Percentiles rank a stretch among this genome's conserved stretches.
phyloP scores from a whole-genome alignment of 1,284 basidiomycete genomes.

The Trametes polyzona region DNA sequence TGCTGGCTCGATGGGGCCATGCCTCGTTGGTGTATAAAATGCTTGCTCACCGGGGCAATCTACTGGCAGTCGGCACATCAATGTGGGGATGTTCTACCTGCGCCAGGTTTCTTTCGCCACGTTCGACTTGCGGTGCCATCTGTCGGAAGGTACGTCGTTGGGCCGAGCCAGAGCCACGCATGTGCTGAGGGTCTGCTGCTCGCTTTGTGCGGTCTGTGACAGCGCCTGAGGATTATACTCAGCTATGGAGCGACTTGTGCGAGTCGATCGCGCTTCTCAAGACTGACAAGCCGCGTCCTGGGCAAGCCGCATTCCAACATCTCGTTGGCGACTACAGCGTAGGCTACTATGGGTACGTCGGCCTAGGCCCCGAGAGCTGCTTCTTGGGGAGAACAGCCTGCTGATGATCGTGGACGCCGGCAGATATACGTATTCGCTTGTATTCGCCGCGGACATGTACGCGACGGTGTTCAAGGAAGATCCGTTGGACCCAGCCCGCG shows the following conservation, averaged over 20 bases:
- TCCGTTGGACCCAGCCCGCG: slow-evolving; percentile 67
- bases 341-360: slow-evolving; percentile 71
- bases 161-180: no score
- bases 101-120: slow-evolving; percentile 83
- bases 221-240: slow-evolving; percentile 70
- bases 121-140: slow-evolving; percentile 79
- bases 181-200: no score
- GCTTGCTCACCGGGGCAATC: not conserved
- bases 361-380: no score
- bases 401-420: not conserved
- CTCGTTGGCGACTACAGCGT: slow-evolving; percentile 83
- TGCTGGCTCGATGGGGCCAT: slow-evolving; percentile 30
- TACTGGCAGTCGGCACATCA: slow-evolving; percentile 70
- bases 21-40: not conserved
- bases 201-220: not conserved
- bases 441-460: slow-evolving; percentile 83
- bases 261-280: slow-evolving; percentile 71
- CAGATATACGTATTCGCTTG: slow-evolving; percentile 64
- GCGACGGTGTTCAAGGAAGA: slow-evolving; percentile 75
- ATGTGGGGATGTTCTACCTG: slow-evolving; percentile 79
- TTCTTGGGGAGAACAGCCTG: no score
- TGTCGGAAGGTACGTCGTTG: slow-evolving; percentile 55
- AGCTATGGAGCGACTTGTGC: slow-evolving; percentile 74
- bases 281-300: slow-evolving; percentile 61
- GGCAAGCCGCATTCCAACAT: slow-evolving; percentile 72